Evolutionary conservation across 2,329 filamentous ascomycete genomes (phyloP).

Genomic region (Trichoderma guizhouense): DNA sequence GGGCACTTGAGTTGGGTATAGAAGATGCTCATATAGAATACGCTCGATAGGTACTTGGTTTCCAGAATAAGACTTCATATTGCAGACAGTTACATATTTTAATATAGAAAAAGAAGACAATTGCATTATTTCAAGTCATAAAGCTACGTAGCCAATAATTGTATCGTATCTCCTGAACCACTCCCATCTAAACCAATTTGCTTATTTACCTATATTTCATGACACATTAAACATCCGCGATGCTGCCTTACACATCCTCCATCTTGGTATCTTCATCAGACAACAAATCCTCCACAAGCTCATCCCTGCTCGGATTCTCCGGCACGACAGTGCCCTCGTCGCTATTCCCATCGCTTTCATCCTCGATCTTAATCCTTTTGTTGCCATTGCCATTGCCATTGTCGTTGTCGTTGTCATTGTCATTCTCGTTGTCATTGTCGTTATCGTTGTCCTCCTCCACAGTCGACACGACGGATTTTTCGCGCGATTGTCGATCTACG

Average conservation of each 20-base stretch:
- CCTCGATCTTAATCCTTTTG: conserved; percentile 46
- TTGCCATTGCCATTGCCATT: background rate
- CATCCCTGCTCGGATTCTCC: conserved; percentile 28
- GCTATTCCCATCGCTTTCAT: conserved; percentile 27
- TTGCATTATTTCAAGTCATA: background rate
- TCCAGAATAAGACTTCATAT: background rate
- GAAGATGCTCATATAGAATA: conserved; percentile 18
- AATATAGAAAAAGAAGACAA: background rate
- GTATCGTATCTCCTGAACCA: background rate
- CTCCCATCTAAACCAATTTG: background rate
- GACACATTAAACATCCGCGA: conserved; percentile 10
- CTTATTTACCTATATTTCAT: background rate
- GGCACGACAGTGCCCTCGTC: conserved; percentile 7
- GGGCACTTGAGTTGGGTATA: conserved; percentile 26
- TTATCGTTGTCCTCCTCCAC: conserved; percentile 42
- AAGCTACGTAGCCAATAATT: background rate
- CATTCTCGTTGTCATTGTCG: background rate
- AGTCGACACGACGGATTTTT: conserved; percentile 34
- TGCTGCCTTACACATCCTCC: conserved; percentile 23
- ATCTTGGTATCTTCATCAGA: conserved; percentile 40
- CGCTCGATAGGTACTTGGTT: background rate
- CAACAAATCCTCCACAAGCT: conserved; percentile 39
- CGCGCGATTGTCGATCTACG: conserved; percentile 32
- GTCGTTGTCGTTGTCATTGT: background rate
- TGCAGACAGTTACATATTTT: background rate